phyloP scores from a whole-genome alignment of 257 asterid species.

The Scutellaria minor region DNA sequence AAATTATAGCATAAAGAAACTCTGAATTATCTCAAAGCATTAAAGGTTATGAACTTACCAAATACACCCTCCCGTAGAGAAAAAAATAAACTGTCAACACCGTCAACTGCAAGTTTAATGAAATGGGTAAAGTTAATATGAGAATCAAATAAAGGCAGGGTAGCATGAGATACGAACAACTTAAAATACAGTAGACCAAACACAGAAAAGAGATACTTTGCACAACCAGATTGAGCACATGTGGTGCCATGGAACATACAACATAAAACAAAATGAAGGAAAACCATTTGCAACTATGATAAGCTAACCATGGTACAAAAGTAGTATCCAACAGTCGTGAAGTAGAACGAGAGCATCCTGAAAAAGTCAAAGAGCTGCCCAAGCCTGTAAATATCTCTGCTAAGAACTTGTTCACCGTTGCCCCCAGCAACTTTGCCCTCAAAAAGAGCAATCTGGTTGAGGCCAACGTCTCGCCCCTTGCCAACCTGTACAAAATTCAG shows the following conservation, averaged over 20 bases:
- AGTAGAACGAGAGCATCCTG: constrained; percentile 95
- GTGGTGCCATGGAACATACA: not conserved
- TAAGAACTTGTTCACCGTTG: constrained; percentile 97
- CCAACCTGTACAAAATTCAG: constrained; percentile 69
- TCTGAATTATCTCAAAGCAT: constrained; percentile 18
- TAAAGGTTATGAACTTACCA: constrained; percentile 61
- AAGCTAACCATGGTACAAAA: constrained; percentile 92
- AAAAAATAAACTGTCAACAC: constrained; percentile 85
- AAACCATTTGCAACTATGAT: constrained; percentile 27
- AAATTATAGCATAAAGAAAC: constrained; percentile 4
- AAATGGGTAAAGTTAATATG: constrained; percentile 26
- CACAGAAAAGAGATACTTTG: not conserved
- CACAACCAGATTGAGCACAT: constrained; percentile 25
- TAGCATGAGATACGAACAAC: constrained; percentile 23
- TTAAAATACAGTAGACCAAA: constrained; percentile 24
- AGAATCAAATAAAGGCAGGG: constrained; percentile 16
- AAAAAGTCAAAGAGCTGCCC: constrained; percentile 98
- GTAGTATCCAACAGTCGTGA: constrained; percentile 96
- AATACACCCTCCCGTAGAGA: constrained; percentile 92
- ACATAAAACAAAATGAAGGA: constrained; percentile 25
- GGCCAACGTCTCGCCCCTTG: constrained; percentile 98
- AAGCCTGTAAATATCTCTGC: constrained; percentile 95
- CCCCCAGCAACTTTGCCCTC: constrained; percentile 99
- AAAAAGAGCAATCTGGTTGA: constrained; percentile 94
- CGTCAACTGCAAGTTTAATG: constrained; percentile 76